Evolutionary conservation across 2,329 filamentous ascomycete species (phyloP).

Genomic region (Xylariaceae sp.): DNA sequence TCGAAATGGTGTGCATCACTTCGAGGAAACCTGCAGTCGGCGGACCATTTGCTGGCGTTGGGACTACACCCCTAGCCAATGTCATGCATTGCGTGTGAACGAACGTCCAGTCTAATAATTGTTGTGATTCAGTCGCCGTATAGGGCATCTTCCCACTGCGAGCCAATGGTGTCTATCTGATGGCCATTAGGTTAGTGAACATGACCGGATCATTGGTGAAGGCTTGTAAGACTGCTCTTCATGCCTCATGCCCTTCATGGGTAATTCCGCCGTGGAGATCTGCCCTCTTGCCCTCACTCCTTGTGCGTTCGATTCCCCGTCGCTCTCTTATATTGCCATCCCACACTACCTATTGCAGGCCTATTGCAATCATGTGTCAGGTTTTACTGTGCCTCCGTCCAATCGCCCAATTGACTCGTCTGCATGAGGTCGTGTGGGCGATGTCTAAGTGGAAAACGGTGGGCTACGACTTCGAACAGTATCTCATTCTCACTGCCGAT

Average conservation of each 20-base stretch:
- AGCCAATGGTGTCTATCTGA: slow-evolving; percentile 4
- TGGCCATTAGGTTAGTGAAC: slow-evolving; percentile 1
- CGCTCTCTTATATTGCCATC: slow-evolving; percentile 33
- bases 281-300: neutral
- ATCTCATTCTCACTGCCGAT: slow-evolving; percentile 37
- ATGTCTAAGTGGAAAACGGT: neutral
- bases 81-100: slow-evolving; percentile 8
- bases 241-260: neutral
- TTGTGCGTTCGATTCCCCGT: neutral
- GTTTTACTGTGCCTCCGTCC: slow-evolving; percentile 49
- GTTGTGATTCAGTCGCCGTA: slow-evolving; percentile 3
- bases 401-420: slow-evolving; percentile 36
- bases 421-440: neutral
- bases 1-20: slow-evolving; percentile 16
- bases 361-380: slow-evolving; percentile 47
- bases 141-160: slow-evolving; percentile 7
- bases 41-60: neutral
- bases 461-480: slow-evolving; percentile 34
- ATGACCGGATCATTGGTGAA: neutral
- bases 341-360: slow-evolving; percentile 36
- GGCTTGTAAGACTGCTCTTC: neutral
- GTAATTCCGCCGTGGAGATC: neutral
- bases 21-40: slow-evolving; percentile 12
- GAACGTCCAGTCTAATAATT: neutral
- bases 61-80: neutral